Evolutionary conservation across 108 stramenopile species (phyloP).

Genomic region (Pseudonitzschia multiseries): DNA sequence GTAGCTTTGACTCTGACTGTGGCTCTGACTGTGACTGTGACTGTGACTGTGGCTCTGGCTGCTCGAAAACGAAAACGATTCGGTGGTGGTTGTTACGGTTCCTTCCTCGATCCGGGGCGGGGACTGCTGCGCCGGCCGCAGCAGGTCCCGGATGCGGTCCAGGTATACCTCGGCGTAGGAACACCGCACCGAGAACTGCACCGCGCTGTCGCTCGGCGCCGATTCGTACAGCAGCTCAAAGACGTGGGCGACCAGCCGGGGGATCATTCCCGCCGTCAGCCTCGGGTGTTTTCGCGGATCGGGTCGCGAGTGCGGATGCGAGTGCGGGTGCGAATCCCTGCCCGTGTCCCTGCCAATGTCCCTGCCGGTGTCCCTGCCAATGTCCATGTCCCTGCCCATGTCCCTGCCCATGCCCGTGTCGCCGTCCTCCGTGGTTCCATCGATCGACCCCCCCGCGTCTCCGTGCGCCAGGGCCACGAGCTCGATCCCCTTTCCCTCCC

Average conservation of each 20-base stretch:
- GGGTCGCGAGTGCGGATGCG: not conserved
- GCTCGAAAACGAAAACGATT: too few relatives aligned
- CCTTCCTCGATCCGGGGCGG: not conserved
- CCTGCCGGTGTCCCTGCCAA: too few relatives aligned
- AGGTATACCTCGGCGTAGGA: conserved; percentile 96
- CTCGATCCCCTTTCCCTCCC: conserved; percentile 28
- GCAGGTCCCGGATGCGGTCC: conserved; percentile 89
- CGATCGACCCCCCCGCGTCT: not conserved
- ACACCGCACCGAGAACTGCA: conserved; percentile 76
- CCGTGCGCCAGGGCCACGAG: conserved; percentile 18
- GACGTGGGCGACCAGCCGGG: conserved; percentile 50
- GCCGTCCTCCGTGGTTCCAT: too few relatives aligned
- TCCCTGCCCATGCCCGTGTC: too few relatives aligned
- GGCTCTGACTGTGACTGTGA: too few relatives aligned
- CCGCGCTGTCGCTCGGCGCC: conserved; percentile 40
- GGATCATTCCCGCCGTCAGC: conserved; percentile 63
- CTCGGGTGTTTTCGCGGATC: conserved; percentile 23
- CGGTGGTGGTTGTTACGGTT: too few relatives aligned
- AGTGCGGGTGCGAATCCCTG: too few relatives aligned
- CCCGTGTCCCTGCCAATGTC: too few relatives aligned
- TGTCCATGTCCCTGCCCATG: too few relatives aligned
- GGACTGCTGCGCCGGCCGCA: conserved; percentile 42
- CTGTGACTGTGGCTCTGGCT: too few relatives aligned
- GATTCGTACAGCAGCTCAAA: conserved; percentile 47
- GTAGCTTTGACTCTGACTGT: too few relatives aligned